Base-by-base conservation (phyloP, 2,329 filamentous ascomycete genomes). In the Neonectria hederae region DNA sequence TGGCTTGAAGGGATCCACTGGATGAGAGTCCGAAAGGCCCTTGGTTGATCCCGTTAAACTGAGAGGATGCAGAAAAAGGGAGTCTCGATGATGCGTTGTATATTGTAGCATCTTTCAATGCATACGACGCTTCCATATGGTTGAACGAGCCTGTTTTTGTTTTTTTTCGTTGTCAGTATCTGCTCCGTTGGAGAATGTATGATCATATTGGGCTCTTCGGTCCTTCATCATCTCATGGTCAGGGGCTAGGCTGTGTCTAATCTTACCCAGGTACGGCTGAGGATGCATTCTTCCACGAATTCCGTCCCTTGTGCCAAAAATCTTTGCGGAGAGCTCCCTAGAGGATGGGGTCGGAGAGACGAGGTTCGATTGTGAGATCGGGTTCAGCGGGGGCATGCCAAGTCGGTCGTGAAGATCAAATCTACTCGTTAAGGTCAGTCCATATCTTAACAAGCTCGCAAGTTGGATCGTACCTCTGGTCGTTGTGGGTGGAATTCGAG, bases 321-420 rank as follows among this genome's bases (percentile, higher is more conserved):
- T 65, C 24, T 73, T 72, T 43, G 71, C 46, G 22, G 73, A 68
- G 6, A 76, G 40, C 38, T 77, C 75, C 65, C 74, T 72, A 1
- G 74, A 67, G 9, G 71, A 65, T 13, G 75, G 77, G 9, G 77
- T 77, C 5, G 78, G 78, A n/a, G 78, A 79, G 43, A 72, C 71
- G 32, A 81, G 67, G 62, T 79, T 82, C 17, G 80, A 76, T 54
- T 81, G 79, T 10, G 80, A 75, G 38, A 76, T 74, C 17, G 80
- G 69, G 43, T 78, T 77, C 19, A 83, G 73, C 5, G 76, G 72
- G 21, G 79, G 78, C 35, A 82, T 69, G 19, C 71, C 75, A 21
- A 79, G 74, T 65, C 74, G 75, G 24, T 74, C 73, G 51, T 74
- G 76, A 63, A 74, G 68, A 69, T 76, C 74, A 61, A 76, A 79